Base-by-base conservation (phyloP, 2,329 filamentous ascomycete genomes). In the Chaetomiaceae sp. region DNA sequence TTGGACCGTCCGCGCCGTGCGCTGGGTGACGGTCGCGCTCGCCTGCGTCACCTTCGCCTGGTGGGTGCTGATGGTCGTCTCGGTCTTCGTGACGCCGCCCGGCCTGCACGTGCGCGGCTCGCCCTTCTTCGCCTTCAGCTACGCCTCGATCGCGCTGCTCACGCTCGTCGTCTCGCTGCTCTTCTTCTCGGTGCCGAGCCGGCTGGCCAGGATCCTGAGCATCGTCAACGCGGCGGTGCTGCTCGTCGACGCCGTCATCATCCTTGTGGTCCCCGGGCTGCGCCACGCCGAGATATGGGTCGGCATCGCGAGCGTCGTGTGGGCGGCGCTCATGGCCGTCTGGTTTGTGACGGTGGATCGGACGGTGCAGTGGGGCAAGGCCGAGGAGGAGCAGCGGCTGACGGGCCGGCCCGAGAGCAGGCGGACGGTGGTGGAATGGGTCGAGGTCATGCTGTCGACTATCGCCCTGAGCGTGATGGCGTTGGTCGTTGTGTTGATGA, bases 41-140 rank as follows among this genome's bases (percentile, higher is more conserved):
- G 76, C 92, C 19, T 69, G 83, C 47, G 67, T 91, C 62, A 88
- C 84, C 52, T 90, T 95, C 64, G 64, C 90, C n/a, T 97, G 92
- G 92, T 97, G 94, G 92, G 79, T 89, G 9, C 70, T 96, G 50
- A 76, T 96, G 31, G 78, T 99, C n/a, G 83, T 96, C 15, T 90
- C 89, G 51, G 84, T 87, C 60, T 99, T 99, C 72, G 85, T 95
- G 61, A 96, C 89, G 49, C 91, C 91, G 14, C 92, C 92, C 1
- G 85, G 87, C 43, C 84, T 97, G 68, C 84, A 94, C 67, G 88
- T 85, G 9, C 84, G 90, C 48, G 94, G 94, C 5, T 94, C 91
- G n/a, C 89, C 89, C 36, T 99, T 96, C 79, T 90, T 90, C 68
- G 82, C 89, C 54, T 95, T 96, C 66, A 82, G 85, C 58, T 97